A percentile compares a stretch with the other conserved stretches of the same genome.
These are phyloP conservation scores for Basidioascus undulatus DNA, from an alignment of 768 basidiomycete species.

Conservation along the genomic window DNA sequence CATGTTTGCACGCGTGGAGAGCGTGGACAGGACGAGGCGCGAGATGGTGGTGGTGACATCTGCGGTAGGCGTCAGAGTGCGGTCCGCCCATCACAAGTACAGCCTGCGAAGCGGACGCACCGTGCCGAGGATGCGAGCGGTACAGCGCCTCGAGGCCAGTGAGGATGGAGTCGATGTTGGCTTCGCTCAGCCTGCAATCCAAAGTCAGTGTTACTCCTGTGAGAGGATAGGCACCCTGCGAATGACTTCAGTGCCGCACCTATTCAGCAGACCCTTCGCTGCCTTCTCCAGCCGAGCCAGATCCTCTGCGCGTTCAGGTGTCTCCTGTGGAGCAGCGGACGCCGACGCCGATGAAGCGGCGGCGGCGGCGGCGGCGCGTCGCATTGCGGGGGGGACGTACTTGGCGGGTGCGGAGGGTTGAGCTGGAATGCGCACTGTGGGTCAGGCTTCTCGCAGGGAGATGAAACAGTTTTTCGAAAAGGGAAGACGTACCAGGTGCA, in stretches of 20 bases:
- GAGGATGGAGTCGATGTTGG: slow-evolving; percentile 54
- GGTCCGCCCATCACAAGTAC: not conserved
- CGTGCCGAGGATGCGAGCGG: slow-evolving; percentile 49
- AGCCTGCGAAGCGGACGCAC: slow-evolving; percentile 21
- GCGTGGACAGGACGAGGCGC: slow-evolving; percentile 46
- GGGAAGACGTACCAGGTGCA: not conserved
- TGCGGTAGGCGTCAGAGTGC: slow-evolving; percentile 15
- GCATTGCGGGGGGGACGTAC: not conserved
- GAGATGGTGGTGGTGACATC: slow-evolving; percentile 66
- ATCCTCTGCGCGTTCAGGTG: slow-evolving; percentile 16
- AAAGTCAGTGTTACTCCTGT: not conserved
- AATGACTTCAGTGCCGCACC: slow-evolving; percentile 23
- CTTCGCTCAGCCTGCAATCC: slow-evolving; percentile 52
- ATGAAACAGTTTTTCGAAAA: no score
- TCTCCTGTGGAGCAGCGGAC: not conserved
- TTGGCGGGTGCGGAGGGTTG: not conserved
- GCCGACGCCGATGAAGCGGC: not conserved
- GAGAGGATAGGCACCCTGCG: not conserved
- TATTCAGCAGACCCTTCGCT: slow-evolving; percentile 67
- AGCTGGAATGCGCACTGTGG: no score
- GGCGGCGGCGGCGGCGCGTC: not conserved
- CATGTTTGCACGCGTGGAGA: slow-evolving; percentile 52
- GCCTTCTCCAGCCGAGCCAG: slow-evolving; percentile 40
- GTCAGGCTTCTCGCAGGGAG: no score
- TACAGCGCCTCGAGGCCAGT: slow-evolving; percentile 52